Base-by-base conservation (phyloP, 2,329 filamentous ascomycete genomes). In the Xylariales sp. region DNA sequence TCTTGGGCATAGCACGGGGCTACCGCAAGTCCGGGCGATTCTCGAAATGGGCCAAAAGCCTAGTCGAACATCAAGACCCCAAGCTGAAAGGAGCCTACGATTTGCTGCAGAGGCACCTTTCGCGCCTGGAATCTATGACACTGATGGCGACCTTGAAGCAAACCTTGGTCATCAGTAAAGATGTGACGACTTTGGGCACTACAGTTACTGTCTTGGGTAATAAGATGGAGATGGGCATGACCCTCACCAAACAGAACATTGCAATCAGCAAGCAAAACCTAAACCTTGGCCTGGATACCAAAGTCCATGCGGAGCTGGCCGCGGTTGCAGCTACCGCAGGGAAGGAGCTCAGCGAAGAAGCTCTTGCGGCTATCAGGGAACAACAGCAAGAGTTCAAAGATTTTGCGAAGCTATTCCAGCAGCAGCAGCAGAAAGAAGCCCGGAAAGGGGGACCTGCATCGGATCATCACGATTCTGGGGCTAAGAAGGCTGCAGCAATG, bases 21-120 rank as follows among this genome's bases (percentile, higher is more conserved):
- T 46, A 44, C 21, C 28, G 36, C 20, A 29, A 40, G 12, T 25
- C 38, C 11, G 43, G 46, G 3, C 40, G 43, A 10, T 38, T 46
- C 25, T 29, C 27, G 14, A 46, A 44, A 24, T 46, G 46, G 46
- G 43, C 43, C 5, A 46, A 43, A 31, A 24, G 16, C 12, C 46
- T 46, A 2, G 28, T 48, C 14, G 40, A 48, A 1, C 25, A 36
- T 4, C 25, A 38, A 15, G 46, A 48, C 16, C 31, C 31, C 12
- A 41, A 46, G 16, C 37, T 48, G 14, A 37, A 41, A 12, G 38
- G 16, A 4, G 46, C 46, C 1, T 39, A 39, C 14, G 40, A 40
- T 3, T 5, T n/a, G 16, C 36, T 46, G 11, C 39, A 47, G 8
- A 34, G 33, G 43, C 29, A 45, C n/a, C 35, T 47, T 7, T 14